phyloP scores from a whole-genome alignment of 495 filamentous ascomycete genomes.

The Penicillium bialowiezense region DNA sequence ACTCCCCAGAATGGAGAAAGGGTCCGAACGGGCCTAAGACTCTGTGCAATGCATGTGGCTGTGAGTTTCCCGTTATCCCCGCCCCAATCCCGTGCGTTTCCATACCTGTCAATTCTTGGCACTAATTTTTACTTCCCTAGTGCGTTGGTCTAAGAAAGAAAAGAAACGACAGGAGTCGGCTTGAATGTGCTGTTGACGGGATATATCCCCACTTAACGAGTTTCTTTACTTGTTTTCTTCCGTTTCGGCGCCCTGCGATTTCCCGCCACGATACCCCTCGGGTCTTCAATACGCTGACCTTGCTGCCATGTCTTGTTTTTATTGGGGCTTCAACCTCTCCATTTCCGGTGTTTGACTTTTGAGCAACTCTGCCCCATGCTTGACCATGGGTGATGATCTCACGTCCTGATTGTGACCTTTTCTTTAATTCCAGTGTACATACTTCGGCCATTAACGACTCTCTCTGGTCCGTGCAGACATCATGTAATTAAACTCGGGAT shows the following conservation, averaged over 20 bases:
- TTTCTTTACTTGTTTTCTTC: neutral
- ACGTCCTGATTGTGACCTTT: slow-evolving; percentile 7
- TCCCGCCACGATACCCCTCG: neutral
- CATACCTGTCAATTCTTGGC: neutral
- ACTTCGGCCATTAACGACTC: neutral
- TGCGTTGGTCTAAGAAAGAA: slow-evolving; percentile 76
- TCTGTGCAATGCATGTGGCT: slow-evolving; percentile 93
- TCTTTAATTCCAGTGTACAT: slow-evolving; percentile 4
- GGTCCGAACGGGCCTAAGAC: slow-evolving; percentile 93
- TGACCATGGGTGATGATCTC: slow-evolving; percentile 13
- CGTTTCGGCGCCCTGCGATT: neutral
- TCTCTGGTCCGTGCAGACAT: neutral
- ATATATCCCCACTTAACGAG: neutral
- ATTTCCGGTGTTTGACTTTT: neutral
- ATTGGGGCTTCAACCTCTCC: neutral
- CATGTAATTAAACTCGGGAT: neutral
- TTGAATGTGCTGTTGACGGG: slow-evolving; percentile 1
- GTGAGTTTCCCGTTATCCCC: slow-evolving; percentile 41
- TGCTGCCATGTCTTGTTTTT: neutral
- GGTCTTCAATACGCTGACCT: neutral
- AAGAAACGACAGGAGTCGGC: slow-evolving; percentile 55
- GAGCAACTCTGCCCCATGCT: neutral
- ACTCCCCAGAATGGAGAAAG: slow-evolving; percentile 96
- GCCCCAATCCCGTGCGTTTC: neutral
- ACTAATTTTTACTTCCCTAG: slow-evolving; percentile 21